A percentile compares a stretch with the other conserved stretches of the same genome.
Evolutionary conservation across 1,284 basidiomycete species (phyloP).

Genomic region (Trametes pubescens): DNA sequence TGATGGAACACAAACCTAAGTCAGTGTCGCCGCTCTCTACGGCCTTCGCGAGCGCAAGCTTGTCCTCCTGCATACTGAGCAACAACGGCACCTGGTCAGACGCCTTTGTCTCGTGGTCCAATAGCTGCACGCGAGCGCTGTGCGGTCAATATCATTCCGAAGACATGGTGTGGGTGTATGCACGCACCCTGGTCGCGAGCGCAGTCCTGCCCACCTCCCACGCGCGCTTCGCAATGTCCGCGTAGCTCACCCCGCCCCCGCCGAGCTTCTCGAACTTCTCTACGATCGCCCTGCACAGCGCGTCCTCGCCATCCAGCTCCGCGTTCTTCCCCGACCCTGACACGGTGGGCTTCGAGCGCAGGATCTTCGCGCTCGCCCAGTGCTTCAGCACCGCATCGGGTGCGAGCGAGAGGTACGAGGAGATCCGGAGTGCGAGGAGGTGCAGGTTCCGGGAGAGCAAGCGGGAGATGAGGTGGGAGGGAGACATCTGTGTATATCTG

Average conservation of each 20-base stretch:
- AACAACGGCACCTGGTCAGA: conserved; percentile 95
- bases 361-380: conserved; percentile 95
- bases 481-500: conserved; percentile 83
- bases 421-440: conserved; percentile 92
- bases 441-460: conserved; percentile 91
- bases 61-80: conserved; percentile 94
- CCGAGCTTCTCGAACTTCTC: conserved; percentile 84
- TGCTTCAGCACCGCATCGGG: conserved; percentile 92
- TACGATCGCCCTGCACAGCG: conserved; percentile 84
- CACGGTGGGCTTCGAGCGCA: conserved; percentile 67
- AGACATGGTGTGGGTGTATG: not conserved
- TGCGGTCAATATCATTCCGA: not conserved
- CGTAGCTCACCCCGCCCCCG: conserved; percentile 84
- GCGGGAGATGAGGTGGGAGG: conserved; percentile 81
- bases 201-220: conserved; percentile 91
- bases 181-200: conserved; percentile 86
- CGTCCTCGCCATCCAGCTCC: conserved; percentile 74
- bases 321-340: conserved; percentile 60
- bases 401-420: conserved; percentile 82
- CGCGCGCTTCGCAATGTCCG: conserved; percentile 93
- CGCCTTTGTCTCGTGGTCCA: conserved; percentile 90
- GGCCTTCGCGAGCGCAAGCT: conserved; percentile 88
- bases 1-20: conserved; percentile 64
- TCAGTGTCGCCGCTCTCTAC: conserved; percentile 97
- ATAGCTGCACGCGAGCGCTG: conserved; percentile 59